phyloP scores from a whole-genome alignment of 2,329 filamentous ascomycete species.

The Aspergillus persii region DNA sequence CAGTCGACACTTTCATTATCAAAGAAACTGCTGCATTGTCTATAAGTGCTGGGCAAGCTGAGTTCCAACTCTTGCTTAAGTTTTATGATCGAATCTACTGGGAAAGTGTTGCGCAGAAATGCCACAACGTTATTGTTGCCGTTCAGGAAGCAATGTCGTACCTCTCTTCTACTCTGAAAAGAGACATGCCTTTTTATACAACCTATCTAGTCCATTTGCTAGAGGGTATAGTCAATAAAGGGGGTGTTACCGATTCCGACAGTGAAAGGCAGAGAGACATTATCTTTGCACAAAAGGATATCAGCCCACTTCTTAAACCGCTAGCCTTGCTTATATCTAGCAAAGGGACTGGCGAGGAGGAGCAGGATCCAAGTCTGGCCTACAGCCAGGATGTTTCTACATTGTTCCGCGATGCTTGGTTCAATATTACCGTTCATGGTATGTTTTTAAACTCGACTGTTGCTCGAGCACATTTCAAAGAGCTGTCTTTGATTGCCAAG shows the following conservation, averaged over 20 bases:
- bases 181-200: slow-evolving; percentile 71
- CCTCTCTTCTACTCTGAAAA: slow-evolving; percentile 67
- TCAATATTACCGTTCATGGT: slow-evolving; percentile 93
- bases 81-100: slow-evolving; percentile 74
- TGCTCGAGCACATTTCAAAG: slow-evolving; percentile 69
- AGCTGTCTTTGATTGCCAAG: slow-evolving; percentile 79
- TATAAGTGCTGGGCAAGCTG: slow-evolving; percentile 71
- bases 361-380: no score
- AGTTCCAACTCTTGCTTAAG: slow-evolving; percentile 83
- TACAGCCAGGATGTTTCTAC: slow-evolving; percentile 67
- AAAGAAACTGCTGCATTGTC: slow-evolving; percentile 76
- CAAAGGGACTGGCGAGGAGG: no score
- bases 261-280: slow-evolving; percentile 74
- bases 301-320: slow-evolving; percentile 81
- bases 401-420: slow-evolving; percentile 89
- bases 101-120: slow-evolving; percentile 68
- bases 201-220: slow-evolving; percentile 82
- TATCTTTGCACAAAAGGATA: slow-evolving; percentile 79
- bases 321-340: slow-evolving; percentile 79
- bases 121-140: slow-evolving; percentile 66
- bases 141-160: slow-evolving; percentile 77
- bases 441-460: slow-evolving; percentile 74
- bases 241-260: slow-evolving; percentile 74
- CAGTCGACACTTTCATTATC: slow-evolving; percentile 82
- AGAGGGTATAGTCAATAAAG: slow-evolving; percentile 84